These are phyloP conservation scores for Trichoderma hamatum DNA, from an alignment of 2,329 filamentous ascomycete species.

Conservation along the genomic window DNA sequence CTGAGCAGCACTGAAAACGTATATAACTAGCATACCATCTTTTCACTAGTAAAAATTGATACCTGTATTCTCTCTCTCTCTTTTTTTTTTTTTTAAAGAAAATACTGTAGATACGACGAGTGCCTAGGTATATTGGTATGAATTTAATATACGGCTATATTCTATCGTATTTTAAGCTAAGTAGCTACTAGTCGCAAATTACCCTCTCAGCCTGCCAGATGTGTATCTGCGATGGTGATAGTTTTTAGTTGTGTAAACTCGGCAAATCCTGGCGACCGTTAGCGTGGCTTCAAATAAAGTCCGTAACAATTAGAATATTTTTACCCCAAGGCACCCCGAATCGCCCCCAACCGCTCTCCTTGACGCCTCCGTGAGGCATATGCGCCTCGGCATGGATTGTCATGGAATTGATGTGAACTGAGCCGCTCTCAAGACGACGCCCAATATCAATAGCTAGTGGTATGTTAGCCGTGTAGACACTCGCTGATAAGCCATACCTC, in stretches of 20 bases:
- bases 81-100: too few species aligned
- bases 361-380: slow-evolving; percentile 69
- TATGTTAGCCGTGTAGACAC: slow-evolving; percentile 74
- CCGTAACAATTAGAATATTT: neutral
- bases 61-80: too few species aligned
- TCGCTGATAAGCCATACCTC: slow-evolving; percentile 71
- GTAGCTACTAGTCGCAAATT: neutral
- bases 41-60: neutral
- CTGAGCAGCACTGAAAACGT: neutral
- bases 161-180: too few species aligned
- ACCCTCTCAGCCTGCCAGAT: neutral
- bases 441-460: slow-evolving; percentile 60
- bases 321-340: slow-evolving; percentile 42
- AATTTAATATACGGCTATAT: too few species aligned
- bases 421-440: slow-evolving; percentile 65
- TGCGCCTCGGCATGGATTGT: slow-evolving; percentile 66
- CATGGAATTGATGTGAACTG: slow-evolving; percentile 68
- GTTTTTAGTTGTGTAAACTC: neutral
- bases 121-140: too few species aligned
- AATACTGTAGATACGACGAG: too few species aligned
- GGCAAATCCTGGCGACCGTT: neutral
- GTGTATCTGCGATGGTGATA: neutral
- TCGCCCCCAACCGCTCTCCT: slow-evolving; percentile 64
- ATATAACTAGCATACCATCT: neutral
- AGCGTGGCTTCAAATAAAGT: neutral